A percentile compares a stretch with the other conserved stretches of the same genome.
Conservation (phyloP, 805 yeast genomes). For the Ogataea paraovalis region DNA sequence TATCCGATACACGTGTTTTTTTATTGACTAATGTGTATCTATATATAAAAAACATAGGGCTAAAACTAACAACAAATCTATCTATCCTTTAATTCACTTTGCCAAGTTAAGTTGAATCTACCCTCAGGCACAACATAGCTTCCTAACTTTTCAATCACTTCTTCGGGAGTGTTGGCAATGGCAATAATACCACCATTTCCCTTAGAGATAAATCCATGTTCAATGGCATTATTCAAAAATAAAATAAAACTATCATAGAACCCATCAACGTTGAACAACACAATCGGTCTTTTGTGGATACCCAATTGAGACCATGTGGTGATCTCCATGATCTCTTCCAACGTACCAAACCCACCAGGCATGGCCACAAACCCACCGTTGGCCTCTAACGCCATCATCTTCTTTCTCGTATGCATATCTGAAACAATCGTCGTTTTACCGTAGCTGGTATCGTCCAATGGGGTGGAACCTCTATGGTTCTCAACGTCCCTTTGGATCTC, state of each 20-base stretch:
- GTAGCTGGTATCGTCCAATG: slow-evolving; percentile 52
- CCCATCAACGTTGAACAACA: slow-evolving; percentile 72
- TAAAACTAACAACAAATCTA: background rate
- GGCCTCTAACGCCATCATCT: slow-evolving; percentile 80
- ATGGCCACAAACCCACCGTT: slow-evolving; percentile 74
- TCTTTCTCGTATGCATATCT: slow-evolving; percentile 87
- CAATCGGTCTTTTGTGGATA: slow-evolving; percentile 77
- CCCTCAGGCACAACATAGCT: slow-evolving; percentile 68
- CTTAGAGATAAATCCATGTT: slow-evolving; percentile 61
- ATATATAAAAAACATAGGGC: too few species aligned
- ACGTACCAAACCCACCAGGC: slow-evolving; percentile 90
- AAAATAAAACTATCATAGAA: slow-evolving; percentile 66
- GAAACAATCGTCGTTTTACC: slow-evolving; percentile 80
- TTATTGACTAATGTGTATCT: too few species aligned
- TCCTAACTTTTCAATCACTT: slow-evolving; percentile 60
- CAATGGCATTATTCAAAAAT: slow-evolving; percentile 56
- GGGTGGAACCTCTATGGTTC: slow-evolving; percentile 61
- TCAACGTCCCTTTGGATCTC: slow-evolving; percentile 48
- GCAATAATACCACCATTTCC: slow-evolving; percentile 63
- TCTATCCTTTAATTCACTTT: slow-evolving; percentile 13
- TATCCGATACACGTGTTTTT: background rate
- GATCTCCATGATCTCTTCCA: slow-evolving; percentile 85
- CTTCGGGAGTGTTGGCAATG: slow-evolving; percentile 64
- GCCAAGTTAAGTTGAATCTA: slow-evolving; percentile 70
- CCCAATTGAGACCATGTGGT: slow-evolving; percentile 89